Evolutionary conservation across 345 rosid species (phyloP), one percentile per base, ranked within the genome.

Genomic region (Excoecaria agallocha): DNA sequence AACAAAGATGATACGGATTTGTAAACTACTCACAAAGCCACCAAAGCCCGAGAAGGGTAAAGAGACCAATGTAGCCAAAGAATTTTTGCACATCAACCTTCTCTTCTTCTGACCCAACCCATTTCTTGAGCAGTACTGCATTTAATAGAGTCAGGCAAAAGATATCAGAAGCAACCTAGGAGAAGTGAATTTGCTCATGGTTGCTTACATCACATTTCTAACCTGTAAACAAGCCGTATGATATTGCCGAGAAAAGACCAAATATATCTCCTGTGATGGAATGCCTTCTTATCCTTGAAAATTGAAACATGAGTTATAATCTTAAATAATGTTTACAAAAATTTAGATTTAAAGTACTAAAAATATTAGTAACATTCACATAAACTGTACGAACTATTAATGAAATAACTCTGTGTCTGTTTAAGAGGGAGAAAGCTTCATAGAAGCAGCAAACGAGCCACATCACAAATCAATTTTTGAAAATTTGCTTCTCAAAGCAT

Each of bases 51-150:
- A 90, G 73, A 74, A 88, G 74, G 35, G 85, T 65, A 71, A 90
- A 86, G 22, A 90, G 86, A 38, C 94, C 91, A 35, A 89, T 80
- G 66, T 74, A 89, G 71, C 94, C 94, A 8, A 86, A 87, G 73
- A 81, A 66, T 73, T 85, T 89, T 60, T 85, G 91, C 79, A 89
- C 77, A 51, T 86, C 89, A 16, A 82, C 84, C 74, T 84, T 86
- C 30, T 84, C 81, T 68, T 86, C 91, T 12, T 83, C 85, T 12
- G 89, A 79, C 67, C 93, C 91, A 45, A 87, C 86, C 50, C 68
- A 85, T 74, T 84, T 87, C 82, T 87, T 86, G 8, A 89, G 85
- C 51, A 87, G 82, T 62, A 87, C 91, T 87, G 86, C 78, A 80
- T 12, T 25, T 74, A 45, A 75, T 15, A 71, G 41, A 37, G 15